Percentiles rank a stretch among this genome's conserved stretches.
Evolutionary conservation across 148 eudicot genomes (phyloP).

Genomic region (Pharnaceum exiguum): DNA sequence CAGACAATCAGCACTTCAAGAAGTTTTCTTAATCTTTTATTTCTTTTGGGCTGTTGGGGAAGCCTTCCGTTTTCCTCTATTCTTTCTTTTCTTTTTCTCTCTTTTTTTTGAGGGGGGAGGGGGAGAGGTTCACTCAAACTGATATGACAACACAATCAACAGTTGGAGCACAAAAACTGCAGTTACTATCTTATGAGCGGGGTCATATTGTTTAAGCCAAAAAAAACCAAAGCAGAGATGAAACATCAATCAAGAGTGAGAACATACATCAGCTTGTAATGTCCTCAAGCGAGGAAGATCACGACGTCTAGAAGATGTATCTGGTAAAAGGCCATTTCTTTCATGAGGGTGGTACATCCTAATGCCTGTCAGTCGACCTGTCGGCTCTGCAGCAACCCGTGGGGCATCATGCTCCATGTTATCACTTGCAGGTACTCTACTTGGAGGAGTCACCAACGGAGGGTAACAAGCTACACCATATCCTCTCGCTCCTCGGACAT

Average conservation of each 20-base stretch:
- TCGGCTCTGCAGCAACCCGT: constrained; percentile 33
- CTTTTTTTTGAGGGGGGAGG: too few relatives aligned
- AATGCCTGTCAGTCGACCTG: constrained; percentile 52
- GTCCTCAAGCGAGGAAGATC: constrained; percentile 62
- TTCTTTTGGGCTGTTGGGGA: too few relatives aligned
- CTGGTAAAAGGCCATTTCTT: constrained; percentile 49
- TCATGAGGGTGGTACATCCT: constrained; percentile 60
- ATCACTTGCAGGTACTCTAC: constrained; percentile 35
- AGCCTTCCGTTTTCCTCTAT: too few relatives aligned
- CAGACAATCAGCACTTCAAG: too few relatives aligned
- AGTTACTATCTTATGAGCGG: too few relatives aligned
- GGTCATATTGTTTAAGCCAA: too few relatives aligned
- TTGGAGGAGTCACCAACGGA: constrained; percentile 46
- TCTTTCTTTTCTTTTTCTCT: too few relatives aligned
- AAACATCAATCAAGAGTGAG: neutral
- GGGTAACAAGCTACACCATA: constrained; percentile 51
- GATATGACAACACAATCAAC: too few relatives aligned
- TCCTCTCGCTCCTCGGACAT: constrained; percentile 48
- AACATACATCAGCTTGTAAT: constrained; percentile 72
- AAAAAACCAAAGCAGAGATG: neutral
- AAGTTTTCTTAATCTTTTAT: too few relatives aligned
- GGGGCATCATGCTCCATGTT: constrained; percentile 30
- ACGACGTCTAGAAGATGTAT: constrained; percentile 51
- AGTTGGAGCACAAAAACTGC: too few relatives aligned
- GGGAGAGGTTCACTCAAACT: too few relatives aligned